Evolutionary conservation across 2,329 filamentous ascomycete genomes (phyloP), one percentile per base, ranked within the genome.

Genomic region (Penicillium sp.): DNA sequence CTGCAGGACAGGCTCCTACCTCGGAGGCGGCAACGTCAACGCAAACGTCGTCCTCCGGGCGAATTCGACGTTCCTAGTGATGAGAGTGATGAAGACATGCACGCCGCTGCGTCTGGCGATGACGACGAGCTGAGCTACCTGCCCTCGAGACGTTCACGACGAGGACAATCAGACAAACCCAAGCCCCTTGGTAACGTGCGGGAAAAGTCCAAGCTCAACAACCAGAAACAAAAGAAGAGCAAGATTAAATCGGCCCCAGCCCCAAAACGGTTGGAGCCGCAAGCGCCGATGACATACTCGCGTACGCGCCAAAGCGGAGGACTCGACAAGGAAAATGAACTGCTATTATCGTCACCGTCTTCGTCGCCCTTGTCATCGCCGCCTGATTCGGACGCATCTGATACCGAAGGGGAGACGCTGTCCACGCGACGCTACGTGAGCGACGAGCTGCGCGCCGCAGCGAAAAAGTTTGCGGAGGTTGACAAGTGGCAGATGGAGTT

Each of bases 401-500:
- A 65, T 42, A 61, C 63, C 2, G 65, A 67, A 14, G 38, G 48
- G 4, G 53, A 59, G 30, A 51, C 47, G 20, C 28, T 30, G 7
- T 48, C 52, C 2, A 44, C 53, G 30, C 53, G 48, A 6, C 58
- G 60, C 31, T 64, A 60, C 45, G 51, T 64, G 39, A 75, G 71
- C 51, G 67, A 69, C 35, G 73, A 75, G 44, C 58, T 75, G 30
- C 62, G 63, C 20, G 51, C 57, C 14, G 69, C 70, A 44, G 65
- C 66, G 25, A 60, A 61, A 53, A 74, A 74, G 38, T 75, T 75
- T 60, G 69, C 68, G 0, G 73, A 74, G 53, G 62, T 75, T 39
- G 73, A 75, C 54, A 56, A 67, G 53, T 75, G 73, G 73, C 44
- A 71, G 50, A 73, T 75, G 66, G 73, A 74, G 25, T 75, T 74